A percentile compares a stretch with the other conserved stretches of the same genome.
These are phyloP conservation scores for Omphalea diandra DNA, from an alignment of 441 rosid genomes.

Conservation along the genomic window DNA sequence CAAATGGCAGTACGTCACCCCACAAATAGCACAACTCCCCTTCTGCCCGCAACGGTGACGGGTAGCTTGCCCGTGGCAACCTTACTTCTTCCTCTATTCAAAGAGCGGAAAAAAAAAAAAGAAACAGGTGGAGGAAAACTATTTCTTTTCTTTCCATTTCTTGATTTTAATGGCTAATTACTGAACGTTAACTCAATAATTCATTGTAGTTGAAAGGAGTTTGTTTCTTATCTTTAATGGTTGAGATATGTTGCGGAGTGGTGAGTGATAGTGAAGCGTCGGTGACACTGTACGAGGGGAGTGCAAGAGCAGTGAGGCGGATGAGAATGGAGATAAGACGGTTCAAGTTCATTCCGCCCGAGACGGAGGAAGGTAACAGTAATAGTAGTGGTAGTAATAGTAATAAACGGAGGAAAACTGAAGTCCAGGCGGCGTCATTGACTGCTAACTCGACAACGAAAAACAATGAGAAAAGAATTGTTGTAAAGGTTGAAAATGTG, in stretches of 20 bases:
- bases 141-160: too few species aligned
- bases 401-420: constrained; percentile 41
- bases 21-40: constrained; percentile 6
- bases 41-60: constrained; percentile 39
- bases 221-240: constrained; percentile 25
- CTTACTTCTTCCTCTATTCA: background rate
- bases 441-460: constrained; percentile 16
- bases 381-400: too few species aligned
- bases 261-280: constrained; percentile 38
- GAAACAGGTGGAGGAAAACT: too few species aligned
- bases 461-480: constrained; percentile 16
- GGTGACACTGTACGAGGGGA: constrained; percentile 34
- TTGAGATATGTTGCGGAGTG: constrained; percentile 55
- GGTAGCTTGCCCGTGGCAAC: constrained; percentile 45
- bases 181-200: background rate
- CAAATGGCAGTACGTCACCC: constrained; percentile 43
- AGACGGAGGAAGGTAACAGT: constrained; percentile 11
- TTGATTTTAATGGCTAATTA: background rate
- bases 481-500: background rate
- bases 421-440: constrained; percentile 24
- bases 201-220: too few species aligned
- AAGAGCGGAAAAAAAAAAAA: background rate
- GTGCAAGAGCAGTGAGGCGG: constrained; percentile 54
- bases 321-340: constrained; percentile 78
- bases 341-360: constrained; percentile 36